phyloP scores from a whole-genome alignment of 2,329 filamentous ascomycete species.

The Chrysosporium queenslandicum region DNA sequence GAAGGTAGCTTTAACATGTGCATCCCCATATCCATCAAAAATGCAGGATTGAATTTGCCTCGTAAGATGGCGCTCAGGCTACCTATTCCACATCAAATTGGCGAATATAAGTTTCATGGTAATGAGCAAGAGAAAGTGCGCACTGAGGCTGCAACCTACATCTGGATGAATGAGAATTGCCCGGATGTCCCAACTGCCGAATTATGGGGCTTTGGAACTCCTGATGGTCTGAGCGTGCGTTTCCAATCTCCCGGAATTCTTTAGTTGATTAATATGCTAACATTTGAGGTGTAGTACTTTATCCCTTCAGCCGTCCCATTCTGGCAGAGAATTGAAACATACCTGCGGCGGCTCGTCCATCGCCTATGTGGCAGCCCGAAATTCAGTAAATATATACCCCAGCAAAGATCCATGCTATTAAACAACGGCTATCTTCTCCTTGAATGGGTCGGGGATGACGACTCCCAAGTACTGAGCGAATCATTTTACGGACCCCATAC shows the following conservation, averaged over 20 bases:
- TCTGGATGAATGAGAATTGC: constrained; percentile 19
- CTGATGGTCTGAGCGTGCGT: constrained; percentile 15
- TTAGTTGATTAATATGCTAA: background rate
- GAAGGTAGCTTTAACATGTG: constrained; percentile 16
- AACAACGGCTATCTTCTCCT: constrained; percentile 13
- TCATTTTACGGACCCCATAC: constrained; percentile 12
- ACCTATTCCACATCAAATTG: constrained; percentile 16
- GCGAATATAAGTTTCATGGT: constrained; percentile 16
- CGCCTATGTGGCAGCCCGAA: background rate
- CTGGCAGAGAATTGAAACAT: constrained; percentile 6
- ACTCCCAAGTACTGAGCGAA: constrained; percentile 18
- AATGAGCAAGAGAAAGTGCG: constrained; percentile 21
- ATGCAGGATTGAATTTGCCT: background rate
- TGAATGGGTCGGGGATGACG: constrained; percentile 9
- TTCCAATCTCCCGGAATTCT: background rate
- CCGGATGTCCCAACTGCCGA: constrained; percentile 17
- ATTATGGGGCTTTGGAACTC: constrained; percentile 21
- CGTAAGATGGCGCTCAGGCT: constrained; percentile 11
- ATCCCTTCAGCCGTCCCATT: constrained; percentile 4
- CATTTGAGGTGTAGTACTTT: constrained; percentile 7
- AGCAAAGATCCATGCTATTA: constrained; percentile 4
- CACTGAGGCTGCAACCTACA: constrained; percentile 19
- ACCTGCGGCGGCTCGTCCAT: background rate
- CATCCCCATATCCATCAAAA: constrained; percentile 14
- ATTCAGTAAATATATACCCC: constrained; percentile 10